phyloP scores from a whole-genome alignment of 108 stramenopile species.

The Conticribra guillardii region DNA sequence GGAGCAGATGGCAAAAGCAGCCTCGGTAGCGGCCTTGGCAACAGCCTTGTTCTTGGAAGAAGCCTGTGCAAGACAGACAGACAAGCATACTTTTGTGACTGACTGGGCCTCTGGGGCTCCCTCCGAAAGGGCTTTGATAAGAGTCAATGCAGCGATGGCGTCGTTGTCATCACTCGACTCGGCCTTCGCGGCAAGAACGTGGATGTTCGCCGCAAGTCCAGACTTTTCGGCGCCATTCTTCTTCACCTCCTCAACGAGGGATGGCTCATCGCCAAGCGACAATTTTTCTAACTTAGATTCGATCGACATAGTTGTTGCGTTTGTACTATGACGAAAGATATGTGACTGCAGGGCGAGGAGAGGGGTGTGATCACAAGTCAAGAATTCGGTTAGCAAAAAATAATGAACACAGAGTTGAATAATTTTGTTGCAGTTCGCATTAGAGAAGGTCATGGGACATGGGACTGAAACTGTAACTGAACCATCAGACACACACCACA shows the following conservation, averaged over 20 bases:
- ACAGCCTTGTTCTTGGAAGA: conserved; percentile 71
- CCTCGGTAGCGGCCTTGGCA: conserved; percentile 57
- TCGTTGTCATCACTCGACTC: conserved; percentile 81
- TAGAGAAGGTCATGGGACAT: too few relatives aligned
- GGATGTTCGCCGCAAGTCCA: conserved; percentile 74
- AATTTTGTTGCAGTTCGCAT: background rate
- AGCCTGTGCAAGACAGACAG: conserved; percentile 79
- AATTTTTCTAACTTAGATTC: conserved; percentile 80
- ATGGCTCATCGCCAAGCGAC: conserved; percentile 77
- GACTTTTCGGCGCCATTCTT: conserved; percentile 82
- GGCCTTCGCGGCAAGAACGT: conserved; percentile 69
- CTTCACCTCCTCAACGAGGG: conserved; percentile 80
- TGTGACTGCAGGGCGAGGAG: background rate
- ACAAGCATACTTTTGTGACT: conserved; percentile 74
- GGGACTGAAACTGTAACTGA: too few relatives aligned
- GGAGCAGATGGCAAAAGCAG: conserved; percentile 82
- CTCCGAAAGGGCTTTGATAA: conserved; percentile 79
- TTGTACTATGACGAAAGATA: background rate
- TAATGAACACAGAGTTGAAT: background rate
- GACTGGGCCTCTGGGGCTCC: conserved; percentile 75
- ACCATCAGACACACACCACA: too few relatives aligned
- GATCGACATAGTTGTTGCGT: conserved; percentile 69
- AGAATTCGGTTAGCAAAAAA: background rate
- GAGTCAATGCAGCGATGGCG: conserved; percentile 76
- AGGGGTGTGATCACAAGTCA: background rate